Conservation (phyloP, 1,284 basidiomycete species). For the Tylopilus sp. region DNA sequence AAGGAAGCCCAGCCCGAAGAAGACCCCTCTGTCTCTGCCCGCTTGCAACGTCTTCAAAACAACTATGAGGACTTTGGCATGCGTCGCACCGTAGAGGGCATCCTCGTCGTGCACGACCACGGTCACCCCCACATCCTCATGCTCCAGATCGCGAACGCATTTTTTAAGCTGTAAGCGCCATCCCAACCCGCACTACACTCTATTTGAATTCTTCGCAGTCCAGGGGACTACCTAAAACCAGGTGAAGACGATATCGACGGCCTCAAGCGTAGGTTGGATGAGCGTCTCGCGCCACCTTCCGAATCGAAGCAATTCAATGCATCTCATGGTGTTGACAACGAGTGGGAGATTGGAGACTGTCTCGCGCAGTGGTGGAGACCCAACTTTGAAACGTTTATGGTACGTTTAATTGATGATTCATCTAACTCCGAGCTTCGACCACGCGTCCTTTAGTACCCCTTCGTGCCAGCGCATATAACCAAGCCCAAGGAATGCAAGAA, state of each 20-base stretch:
- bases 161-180: slow-evolving; percentile 89
- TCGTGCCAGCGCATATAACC: slow-evolving; percentile 94
- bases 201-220: slow-evolving; percentile 56
- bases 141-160: slow-evolving; percentile 97
- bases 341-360: slow-evolving; percentile 95
- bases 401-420: slow-evolving; percentile 51
- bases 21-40: slow-evolving; percentile 90
- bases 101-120: slow-evolving; percentile 93
- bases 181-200: slow-evolving; percentile 1
- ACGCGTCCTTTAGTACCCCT: slow-evolving; percentile 78
- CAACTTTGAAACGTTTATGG: slow-evolving; percentile 98
- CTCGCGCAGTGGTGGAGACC: slow-evolving; percentile 97
- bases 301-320: slow-evolving; percentile 71
- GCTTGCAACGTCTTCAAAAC: slow-evolving; percentile 87
- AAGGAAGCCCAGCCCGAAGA: slow-evolving; percentile 96
- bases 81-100: slow-evolving; percentile 93
- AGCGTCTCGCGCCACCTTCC: slow-evolving; percentile 81
- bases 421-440: slow-evolving; percentile 10
- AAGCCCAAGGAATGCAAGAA: slow-evolving; percentile 99
- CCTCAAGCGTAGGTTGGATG: slow-evolving; percentile 85
- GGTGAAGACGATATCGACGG: slow-evolving; percentile 93
- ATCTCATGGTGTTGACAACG: slow-evolving; percentile 77
- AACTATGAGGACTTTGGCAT: slow-evolving; percentile 97
- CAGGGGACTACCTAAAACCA: slow-evolving; percentile 97
- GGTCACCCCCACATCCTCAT: slow-evolving; percentile 95